Evolutionary conservation across 2,329 filamentous ascomycete species (phyloP).

Genomic region (Huntiella abstrusa): DNA sequence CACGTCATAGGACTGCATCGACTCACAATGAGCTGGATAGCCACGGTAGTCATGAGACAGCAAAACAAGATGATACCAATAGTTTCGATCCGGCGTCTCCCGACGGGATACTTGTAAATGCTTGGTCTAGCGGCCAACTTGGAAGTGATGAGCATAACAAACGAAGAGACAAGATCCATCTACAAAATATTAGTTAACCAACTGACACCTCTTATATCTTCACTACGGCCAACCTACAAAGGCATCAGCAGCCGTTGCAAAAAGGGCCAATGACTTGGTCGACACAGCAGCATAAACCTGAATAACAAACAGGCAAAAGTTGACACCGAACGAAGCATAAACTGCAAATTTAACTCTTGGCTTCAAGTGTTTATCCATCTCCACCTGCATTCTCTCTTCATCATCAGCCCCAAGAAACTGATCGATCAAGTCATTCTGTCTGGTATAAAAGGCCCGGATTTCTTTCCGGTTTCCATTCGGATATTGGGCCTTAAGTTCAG

Average conservation of each 20-base stretch:
- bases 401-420: slow-evolving; percentile 35
- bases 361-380: slow-evolving; percentile 31
- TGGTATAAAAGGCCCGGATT: slow-evolving; percentile 28
- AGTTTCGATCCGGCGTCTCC: slow-evolving; percentile 42
- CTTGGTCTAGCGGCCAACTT: slow-evolving; percentile 39
- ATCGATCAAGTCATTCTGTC: slow-evolving; percentile 30
- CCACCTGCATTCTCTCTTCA: slow-evolving; percentile 31
- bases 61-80: slow-evolving; percentile 48
- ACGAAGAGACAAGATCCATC: slow-evolving; percentile 45
- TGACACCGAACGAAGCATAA: slow-evolving; percentile 30
- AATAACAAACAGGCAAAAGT: slow-evolving; percentile 36
- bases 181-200: slow-evolving; percentile 12
- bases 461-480: slow-evolving; percentile 25
- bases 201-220: not conserved
- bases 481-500: slow-evolving; percentile 18
- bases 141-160: slow-evolving; percentile 42
- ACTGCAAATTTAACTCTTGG: slow-evolving; percentile 35
- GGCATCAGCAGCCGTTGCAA: slow-evolving; percentile 47
- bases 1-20: too few relatives aligned
- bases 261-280: slow-evolving; percentile 41
- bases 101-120: slow-evolving; percentile 43
- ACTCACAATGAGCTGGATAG: slow-evolving; percentile 39
- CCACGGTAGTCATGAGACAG: slow-evolving; percentile 46
- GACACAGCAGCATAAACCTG: slow-evolving; percentile 39
- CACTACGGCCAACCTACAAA: slow-evolving; percentile 24